phyloP scores from a whole-genome alignment of 495 filamentous ascomycete species.

The Aspergillus funiculosus region DNA sequence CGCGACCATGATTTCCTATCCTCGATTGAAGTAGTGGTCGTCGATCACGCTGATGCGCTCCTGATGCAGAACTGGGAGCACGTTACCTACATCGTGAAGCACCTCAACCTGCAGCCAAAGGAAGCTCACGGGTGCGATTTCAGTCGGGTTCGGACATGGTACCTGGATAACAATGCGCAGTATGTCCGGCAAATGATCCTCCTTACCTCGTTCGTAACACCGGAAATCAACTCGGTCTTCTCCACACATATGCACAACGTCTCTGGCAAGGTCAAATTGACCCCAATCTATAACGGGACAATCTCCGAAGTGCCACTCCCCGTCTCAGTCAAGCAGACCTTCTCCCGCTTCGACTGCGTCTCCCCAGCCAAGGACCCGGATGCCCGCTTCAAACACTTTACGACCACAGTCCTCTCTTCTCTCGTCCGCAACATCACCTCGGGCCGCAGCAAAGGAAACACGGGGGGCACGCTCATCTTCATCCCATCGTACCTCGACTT shows the following conservation, averaged over 20 bases:
- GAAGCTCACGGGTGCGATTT: conserved; percentile 94
- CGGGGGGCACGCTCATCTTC: conserved; percentile 69
- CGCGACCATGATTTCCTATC: conserved; percentile 86
- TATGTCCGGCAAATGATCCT: conserved; percentile 80
- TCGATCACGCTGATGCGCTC: conserved; percentile 89
- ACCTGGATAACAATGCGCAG: conserved; percentile 76
- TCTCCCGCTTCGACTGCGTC: conserved; percentile 75
- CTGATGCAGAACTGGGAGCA: conserved; percentile 99
- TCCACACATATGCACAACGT: conserved; percentile 72
- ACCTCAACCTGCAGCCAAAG: conserved; percentile 84
- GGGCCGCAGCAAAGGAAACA: conserved; percentile 31
- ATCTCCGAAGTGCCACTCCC: conserved; percentile 60
- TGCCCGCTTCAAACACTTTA: conserved; percentile 88
- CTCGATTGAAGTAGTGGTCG: conserved; percentile 81
- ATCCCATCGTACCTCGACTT: conserved; percentile 92
- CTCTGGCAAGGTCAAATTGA: conserved; percentile 67
- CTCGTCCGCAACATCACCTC: conserved; percentile 54
- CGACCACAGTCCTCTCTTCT: conserved; percentile 65
- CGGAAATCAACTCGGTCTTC: conserved; percentile 78
- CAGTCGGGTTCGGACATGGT: conserved; percentile 83
- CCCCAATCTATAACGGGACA: conserved; percentile 58
- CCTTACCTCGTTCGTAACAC: conserved; percentile 74
- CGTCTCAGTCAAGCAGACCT: conserved; percentile 73
- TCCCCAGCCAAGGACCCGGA: conserved; percentile 71
- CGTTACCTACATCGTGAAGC: conserved; percentile 80